Evolutionary conservation across 2,329 filamentous ascomycete species (phyloP).

Genomic region (Penicillium oxalicum): DNA sequence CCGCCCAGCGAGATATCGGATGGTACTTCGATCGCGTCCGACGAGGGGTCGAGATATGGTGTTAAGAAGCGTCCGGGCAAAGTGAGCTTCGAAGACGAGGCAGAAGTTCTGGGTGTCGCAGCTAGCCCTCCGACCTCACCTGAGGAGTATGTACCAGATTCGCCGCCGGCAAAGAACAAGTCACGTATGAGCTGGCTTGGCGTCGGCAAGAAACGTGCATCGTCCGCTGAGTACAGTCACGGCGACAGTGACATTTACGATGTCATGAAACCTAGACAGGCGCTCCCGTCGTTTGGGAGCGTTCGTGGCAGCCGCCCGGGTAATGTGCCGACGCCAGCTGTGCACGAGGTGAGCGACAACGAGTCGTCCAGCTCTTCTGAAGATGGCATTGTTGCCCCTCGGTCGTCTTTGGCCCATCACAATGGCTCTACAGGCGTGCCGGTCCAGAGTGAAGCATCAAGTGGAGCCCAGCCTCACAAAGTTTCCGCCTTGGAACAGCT

Average conservation of each 20-base stretch:
- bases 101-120: constrained; percentile 44
- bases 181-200: constrained; percentile 32
- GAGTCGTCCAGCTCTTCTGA: constrained; percentile 37
- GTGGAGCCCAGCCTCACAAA: constrained; percentile 4
- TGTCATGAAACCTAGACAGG: constrained; percentile 53
- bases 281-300: constrained; percentile 59
- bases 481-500: constrained; percentile 10
- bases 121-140: constrained; percentile 39
- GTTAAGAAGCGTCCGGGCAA: constrained; percentile 50
- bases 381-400: constrained; percentile 31
- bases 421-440: constrained; percentile 47
- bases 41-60: constrained; percentile 36
- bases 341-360: constrained; percentile 25
- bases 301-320: constrained; percentile 45
- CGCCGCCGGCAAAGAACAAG: constrained; percentile 29
- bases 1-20: constrained; percentile 53
- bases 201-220: constrained; percentile 29
- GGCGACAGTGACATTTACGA: constrained; percentile 50
- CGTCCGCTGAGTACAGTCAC: constrained; percentile 18
- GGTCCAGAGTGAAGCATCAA: constrained; percentile 28
- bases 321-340: constrained; percentile 11
- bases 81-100: constrained; percentile 64
- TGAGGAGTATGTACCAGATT: constrained; percentile 34
- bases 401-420: constrained; percentile 46
- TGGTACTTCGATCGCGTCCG: constrained; percentile 45